Conservation (phyloP, 441 rosid genomes). For the Manihot esculenta region DNA sequence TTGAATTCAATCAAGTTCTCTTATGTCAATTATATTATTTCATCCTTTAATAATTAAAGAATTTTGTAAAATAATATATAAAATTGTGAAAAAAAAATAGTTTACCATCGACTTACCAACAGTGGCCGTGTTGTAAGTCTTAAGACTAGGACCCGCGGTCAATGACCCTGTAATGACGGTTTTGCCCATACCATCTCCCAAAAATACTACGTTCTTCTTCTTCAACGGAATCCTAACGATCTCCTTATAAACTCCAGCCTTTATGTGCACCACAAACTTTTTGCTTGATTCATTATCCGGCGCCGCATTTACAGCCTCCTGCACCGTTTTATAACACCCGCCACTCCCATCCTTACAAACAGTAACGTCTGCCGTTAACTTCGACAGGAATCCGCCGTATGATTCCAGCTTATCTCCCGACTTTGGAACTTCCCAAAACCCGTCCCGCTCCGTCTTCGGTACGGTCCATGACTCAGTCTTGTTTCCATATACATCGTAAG, state of each 20-base stretch:
- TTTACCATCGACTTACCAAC: conserved; percentile 71
- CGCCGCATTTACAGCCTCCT: conserved; percentile 78
- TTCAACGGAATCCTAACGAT: conserved; percentile 68
- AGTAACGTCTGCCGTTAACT: conserved; percentile 53
- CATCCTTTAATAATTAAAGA: too few relatives aligned
- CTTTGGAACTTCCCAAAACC: conserved; percentile 57
- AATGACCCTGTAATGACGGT: conserved; percentile 75
- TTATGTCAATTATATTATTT: too few relatives aligned
- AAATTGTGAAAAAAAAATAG: too few relatives aligned
- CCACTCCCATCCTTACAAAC: conserved; percentile 59
- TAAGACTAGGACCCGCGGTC: conserved; percentile 45
- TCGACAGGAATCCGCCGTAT: conserved; percentile 43
- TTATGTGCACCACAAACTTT: conserved; percentile 64
- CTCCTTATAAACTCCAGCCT: conserved; percentile 73
- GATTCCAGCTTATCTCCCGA: conserved; percentile 27
- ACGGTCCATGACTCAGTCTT: conserved; percentile 55
- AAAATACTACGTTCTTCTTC: conserved; percentile 76
- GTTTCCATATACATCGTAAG: conserved; percentile 56
- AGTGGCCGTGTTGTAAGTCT: conserved; percentile 74
- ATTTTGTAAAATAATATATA: too few relatives aligned
- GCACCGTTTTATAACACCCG: conserved; percentile 63
- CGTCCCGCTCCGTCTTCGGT: conserved; percentile 71
- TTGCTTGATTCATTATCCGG: conserved; percentile 39
- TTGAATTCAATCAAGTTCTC: too few relatives aligned
- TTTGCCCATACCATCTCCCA: conserved; percentile 86